Evolutionary conservation across 116 monocot species (phyloP).

Genomic region (Cymodocea nodosa): DNA sequence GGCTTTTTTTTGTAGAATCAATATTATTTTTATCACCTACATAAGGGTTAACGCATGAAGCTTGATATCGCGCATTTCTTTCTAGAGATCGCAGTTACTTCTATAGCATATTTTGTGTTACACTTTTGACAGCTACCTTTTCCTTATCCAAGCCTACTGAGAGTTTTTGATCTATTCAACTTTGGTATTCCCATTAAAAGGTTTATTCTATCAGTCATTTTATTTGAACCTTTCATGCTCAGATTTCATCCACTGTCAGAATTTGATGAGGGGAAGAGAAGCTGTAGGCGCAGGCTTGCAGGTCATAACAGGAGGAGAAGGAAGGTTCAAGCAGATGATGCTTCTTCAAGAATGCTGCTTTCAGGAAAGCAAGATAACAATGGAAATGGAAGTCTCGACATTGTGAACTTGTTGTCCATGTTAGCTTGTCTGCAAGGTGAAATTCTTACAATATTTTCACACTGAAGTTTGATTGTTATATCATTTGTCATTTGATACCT

Average conservation of each 20-base stretch:
- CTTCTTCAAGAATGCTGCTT: constrained; percentile 35
- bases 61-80: too few relatives aligned
- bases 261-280: constrained; percentile 98
- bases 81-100: too few relatives aligned
- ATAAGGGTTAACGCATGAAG: background rate
- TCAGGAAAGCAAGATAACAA: constrained; percentile 40
- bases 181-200: background rate
- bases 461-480: background rate
- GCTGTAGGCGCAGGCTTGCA: constrained; percentile 86
- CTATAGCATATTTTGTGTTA: too few relatives aligned
- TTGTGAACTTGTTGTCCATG: constrained; percentile 60
- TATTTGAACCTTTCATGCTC: background rate
- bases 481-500: background rate
- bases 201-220: too few relatives aligned
- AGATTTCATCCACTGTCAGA: constrained; percentile 95
- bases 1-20: background rate
- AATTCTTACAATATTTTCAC: background rate
- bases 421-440: constrained; percentile 72
- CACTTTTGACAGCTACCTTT: too few relatives aligned
- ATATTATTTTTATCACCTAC: background rate
- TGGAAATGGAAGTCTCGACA: constrained; percentile 40
- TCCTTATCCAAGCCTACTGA: too few relatives aligned
- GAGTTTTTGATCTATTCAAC: background rate
- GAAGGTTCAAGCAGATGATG: constrained; percentile 82
- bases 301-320: constrained; percentile 92